Percentiles rank a stretch among this genome's conserved stretches.
These are phyloP conservation scores for Phytophthora constricta DNA, from an alignment of 352 stramenopile genomes.

Conservation along the genomic window DNA sequence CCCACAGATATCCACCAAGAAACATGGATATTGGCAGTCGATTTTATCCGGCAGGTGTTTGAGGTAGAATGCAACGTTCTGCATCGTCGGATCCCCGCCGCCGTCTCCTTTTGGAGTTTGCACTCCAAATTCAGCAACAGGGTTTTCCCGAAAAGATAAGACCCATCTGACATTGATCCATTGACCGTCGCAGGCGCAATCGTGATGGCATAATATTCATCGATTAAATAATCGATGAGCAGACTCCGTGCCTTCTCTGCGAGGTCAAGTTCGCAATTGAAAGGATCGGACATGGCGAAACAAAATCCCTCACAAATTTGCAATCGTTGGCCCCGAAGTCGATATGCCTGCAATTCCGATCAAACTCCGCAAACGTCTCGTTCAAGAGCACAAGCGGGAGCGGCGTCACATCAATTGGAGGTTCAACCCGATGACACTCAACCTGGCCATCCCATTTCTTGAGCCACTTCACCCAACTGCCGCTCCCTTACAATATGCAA, in stretches of 20 bases:
- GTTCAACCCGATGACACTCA: conserved; percentile 19
- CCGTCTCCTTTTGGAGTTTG: conserved; percentile 24
- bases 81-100: conserved; percentile 20
- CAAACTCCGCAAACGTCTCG: conserved; percentile 13
- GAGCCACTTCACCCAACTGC: conserved; percentile 21
- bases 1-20: conserved; percentile 27
- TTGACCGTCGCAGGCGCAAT: not conserved
- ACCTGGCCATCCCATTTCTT: conserved; percentile 21
- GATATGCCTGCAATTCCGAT: conserved; percentile 20
- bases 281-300: conserved; percentile 16
- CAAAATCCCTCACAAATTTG: conserved; percentile 20
- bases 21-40: conserved; percentile 18
- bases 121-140: conserved; percentile 21
- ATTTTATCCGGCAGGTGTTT: conserved; percentile 14
- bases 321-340: conserved; percentile 13
- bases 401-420: conserved; percentile 5
- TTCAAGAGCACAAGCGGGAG: conserved; percentile 24
- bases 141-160: conserved; percentile 10
- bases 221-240: no score
- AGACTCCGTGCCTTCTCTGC: conserved; percentile 7
- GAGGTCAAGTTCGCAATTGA: conserved; percentile 6
- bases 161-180: conserved; percentile 15
- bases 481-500: conserved; percentile 21
- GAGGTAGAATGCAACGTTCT: conserved; percentile 21
- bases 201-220: no score